Evolutionary conservation across 2,329 filamentous ascomycete genomes (phyloP).

Genomic region (Xylaria sp.): DNA sequence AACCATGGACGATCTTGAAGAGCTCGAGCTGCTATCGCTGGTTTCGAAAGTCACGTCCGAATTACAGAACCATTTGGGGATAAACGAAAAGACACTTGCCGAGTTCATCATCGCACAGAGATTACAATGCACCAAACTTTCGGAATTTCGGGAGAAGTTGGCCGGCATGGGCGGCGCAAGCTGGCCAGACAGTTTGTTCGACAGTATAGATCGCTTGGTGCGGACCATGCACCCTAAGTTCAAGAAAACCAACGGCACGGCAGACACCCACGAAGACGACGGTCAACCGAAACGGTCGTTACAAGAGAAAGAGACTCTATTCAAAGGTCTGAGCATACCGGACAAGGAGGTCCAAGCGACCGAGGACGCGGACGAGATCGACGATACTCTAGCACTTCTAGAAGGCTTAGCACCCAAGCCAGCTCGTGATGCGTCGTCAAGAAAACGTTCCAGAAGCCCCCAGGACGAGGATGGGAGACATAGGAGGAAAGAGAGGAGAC

Average conservation of each 20-base stretch:
- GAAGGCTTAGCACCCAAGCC: conserved; percentile 82
- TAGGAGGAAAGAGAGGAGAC: conserved; percentile 52
- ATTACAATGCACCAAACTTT: conserved; percentile 74
- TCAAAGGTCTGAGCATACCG: conserved; percentile 87
- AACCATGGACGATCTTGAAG: conserved; percentile 87
- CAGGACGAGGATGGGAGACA: conserved; percentile 53
- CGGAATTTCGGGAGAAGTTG: conserved; percentile 81
- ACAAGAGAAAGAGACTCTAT: conserved; percentile 85
- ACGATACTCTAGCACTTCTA: conserved; percentile 92
- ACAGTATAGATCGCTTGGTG: conserved; percentile 91
- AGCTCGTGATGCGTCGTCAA: conserved; percentile 56
- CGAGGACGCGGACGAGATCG: conserved; percentile 74
- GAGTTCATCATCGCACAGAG: conserved; percentile 97
- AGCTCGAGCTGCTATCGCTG: conserved; percentile 91
- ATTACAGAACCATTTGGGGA: conserved; percentile 90
- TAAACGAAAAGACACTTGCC: conserved; percentile 93
- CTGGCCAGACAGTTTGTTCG: conserved; percentile 86
- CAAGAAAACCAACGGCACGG: conserved; percentile 59
- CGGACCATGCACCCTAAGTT: conserved; percentile 91
- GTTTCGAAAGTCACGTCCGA: conserved; percentile 95
- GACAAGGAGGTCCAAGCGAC: conserved; percentile 68
- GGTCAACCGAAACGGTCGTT: conserved; percentile 57
- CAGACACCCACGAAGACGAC: conserved; percentile 56
- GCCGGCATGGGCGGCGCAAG: conserved; percentile 80
- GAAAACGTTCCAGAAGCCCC: conserved; percentile 71